Conservation (phyloP, 352 stramenopile genomes). For the Phytophthora quininea region DNA sequence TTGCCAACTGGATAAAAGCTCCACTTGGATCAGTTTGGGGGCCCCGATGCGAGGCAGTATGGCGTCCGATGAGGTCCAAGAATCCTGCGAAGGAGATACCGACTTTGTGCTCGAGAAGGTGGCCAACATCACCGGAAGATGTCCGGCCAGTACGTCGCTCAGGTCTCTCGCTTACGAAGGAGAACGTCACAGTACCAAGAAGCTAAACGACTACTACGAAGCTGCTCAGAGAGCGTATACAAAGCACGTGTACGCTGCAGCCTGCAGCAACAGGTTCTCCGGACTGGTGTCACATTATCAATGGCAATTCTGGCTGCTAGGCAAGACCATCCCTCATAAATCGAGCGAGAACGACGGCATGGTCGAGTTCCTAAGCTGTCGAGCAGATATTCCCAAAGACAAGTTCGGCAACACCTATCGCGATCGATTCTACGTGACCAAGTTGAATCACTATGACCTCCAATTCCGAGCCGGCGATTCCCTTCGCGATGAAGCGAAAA, state of each 20-base stretch:
- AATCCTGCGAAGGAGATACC: neutral
- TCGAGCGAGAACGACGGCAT: constrained; percentile 16
- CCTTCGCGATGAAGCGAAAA: neutral
- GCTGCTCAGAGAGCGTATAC: constrained; percentile 18
- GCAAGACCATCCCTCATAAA: constrained; percentile 20
- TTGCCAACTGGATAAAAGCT: constrained; percentile 28
- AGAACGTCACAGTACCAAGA: neutral
- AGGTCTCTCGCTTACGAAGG: neutral
- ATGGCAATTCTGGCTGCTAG: constrained; percentile 9
- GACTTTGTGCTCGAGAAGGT: too few species aligned
- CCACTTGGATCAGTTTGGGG: constrained; percentile 39
- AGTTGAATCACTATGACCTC: constrained; percentile 26
- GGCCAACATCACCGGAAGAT: too few species aligned
- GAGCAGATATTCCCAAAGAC: constrained; percentile 27
- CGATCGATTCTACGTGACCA: constrained; percentile 41
- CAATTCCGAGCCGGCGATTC: neutral
- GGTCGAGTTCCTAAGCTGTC: constrained; percentile 11
- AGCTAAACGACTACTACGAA: constrained; percentile 14
- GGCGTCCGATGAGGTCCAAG: constrained; percentile 25
- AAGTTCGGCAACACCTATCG: constrained; percentile 38
- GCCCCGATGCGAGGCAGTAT: constrained; percentile 27
- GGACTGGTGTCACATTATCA: constrained; percentile 31
- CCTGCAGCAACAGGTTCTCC: constrained; percentile 27
- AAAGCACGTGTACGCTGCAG: constrained; percentile 19
- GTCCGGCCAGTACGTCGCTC: too few species aligned